These are phyloP conservation scores for Eugenia klotzschiana DNA, from an alignment of 441 rosid genomes.

Conservation along the genomic window DNA sequence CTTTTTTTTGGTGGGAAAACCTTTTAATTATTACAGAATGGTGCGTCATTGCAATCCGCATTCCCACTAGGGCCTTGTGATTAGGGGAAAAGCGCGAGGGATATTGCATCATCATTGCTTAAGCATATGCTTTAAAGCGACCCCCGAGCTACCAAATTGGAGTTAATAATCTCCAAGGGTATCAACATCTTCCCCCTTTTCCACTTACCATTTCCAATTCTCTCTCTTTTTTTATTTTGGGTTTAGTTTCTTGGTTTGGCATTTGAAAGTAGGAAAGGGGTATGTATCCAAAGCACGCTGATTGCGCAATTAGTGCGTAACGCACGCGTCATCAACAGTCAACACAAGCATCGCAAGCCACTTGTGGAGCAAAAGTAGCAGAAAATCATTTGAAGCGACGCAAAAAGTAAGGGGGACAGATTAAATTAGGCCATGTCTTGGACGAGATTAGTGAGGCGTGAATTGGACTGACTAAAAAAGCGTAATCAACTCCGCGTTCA, in stretches of 20 bases:
- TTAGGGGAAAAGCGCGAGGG: not conserved
- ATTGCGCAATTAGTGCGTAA: slow-evolving; percentile 22
- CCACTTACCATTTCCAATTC: not conserved
- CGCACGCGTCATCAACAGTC: slow-evolving; percentile 22
- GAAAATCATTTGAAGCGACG: not conserved
- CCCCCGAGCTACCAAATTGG: slow-evolving; percentile 24
- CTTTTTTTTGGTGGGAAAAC: not conserved
- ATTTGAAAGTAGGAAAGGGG: not conserved
- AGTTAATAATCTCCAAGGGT: slow-evolving; percentile 2
- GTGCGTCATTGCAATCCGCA: not conserved
- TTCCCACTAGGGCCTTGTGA: slow-evolving; percentile 14
- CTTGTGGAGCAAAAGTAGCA: not conserved
- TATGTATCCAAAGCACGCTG: not conserved
- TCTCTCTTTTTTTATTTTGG: not conserved
- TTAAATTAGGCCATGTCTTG: not conserved
- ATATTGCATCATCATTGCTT: slow-evolving; percentile 12
- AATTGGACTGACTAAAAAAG: not conserved
- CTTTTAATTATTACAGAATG: not conserved
- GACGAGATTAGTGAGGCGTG: not conserved
- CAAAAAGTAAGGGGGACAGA: not conserved
- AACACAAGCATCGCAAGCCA: not conserved
- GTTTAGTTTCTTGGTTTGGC: not conserved
- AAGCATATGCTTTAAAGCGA: slow-evolving; percentile 16
- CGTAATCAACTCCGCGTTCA: not conserved
- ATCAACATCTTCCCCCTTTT: not conserved